Conservation (phyloP, 768 basidiomycete genomes). For the Gyrodon lividus region DNA sequence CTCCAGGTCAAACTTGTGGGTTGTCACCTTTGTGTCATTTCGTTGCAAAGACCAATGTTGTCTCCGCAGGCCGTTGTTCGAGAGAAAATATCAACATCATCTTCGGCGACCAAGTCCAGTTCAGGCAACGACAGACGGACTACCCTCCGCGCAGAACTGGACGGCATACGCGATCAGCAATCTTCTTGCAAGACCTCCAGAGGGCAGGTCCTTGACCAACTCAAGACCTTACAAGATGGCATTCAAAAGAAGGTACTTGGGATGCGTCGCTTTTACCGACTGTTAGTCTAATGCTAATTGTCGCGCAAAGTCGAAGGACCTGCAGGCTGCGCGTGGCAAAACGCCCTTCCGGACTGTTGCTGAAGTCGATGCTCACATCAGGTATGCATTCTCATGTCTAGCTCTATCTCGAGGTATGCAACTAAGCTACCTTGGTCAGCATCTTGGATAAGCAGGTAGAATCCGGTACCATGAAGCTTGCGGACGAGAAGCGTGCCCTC, state of each 20-base stretch:
- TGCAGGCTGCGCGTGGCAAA: constrained; percentile 80
- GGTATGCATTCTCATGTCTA: constrained; percentile 46
- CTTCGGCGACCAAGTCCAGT: constrained; percentile 56
- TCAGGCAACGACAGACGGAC: constrained; percentile 69
- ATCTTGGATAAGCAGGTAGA: constrained; percentile 89
- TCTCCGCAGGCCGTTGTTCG: constrained; percentile 58
- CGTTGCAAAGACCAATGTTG: background rate
- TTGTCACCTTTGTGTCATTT: constrained; percentile 16
- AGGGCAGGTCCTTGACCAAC: constrained; percentile 70
- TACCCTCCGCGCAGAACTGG: constrained; percentile 77
- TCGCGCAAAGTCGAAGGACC: constrained; percentile 70
- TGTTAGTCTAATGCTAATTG: constrained; percentile 3
- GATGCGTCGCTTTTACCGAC: background rate
- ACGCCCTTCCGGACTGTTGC: constrained; percentile 73
- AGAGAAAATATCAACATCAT: constrained; percentile 82
- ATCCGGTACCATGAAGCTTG: constrained; percentile 87
- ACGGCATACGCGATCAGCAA: constrained; percentile 75
- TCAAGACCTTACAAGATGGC: constrained; percentile 74
- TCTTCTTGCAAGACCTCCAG: constrained; percentile 70
- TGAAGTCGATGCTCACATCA: constrained; percentile 86
- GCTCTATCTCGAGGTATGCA: constrained; percentile 3
- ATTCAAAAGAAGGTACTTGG: constrained; percentile 74
- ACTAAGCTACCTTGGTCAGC: constrained; percentile 38
- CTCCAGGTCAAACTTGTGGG: constrained; percentile 79
- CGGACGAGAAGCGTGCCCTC: constrained; percentile 94